Percentiles rank a stretch among this genome's conserved stretches.
Conservation (phyloP, 257 asterid species). For the Nicotiana benthamiana region DNA sequence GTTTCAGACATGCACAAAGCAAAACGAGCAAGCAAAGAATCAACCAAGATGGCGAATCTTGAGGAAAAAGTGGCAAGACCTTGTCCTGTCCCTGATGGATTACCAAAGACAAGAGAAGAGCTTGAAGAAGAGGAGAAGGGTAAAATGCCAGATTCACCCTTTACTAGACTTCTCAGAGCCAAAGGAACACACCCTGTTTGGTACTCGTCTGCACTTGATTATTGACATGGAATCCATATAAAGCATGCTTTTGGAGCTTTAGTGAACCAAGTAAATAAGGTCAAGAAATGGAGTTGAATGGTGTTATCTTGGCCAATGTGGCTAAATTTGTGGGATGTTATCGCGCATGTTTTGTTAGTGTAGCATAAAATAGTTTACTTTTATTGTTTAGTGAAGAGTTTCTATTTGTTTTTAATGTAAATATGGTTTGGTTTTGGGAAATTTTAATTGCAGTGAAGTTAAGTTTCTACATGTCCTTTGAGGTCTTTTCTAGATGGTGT, state of each 20-base stretch:
- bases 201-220: constrained; percentile 68
- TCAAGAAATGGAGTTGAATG: background rate
- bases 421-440: background rate
- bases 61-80: constrained; percentile 4
- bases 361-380: background rate
- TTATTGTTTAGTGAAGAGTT: background rate
- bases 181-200: constrained; percentile 63
- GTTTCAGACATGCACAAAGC: constrained; percentile 50
- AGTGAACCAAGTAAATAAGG: background rate
- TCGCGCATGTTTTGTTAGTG: background rate
- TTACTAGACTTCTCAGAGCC: constrained; percentile 75
- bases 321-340: background rate
- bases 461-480: background rate
- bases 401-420: background rate
- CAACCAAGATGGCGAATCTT: constrained; percentile 4
- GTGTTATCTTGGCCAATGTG: background rate
- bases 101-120: constrained; percentile 69
- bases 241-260: background rate
- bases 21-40: constrained; percentile 24
- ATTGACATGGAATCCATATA: constrained; percentile 19
- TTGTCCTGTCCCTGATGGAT: constrained; percentile 78
- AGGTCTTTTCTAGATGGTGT: background rate
- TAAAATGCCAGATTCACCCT: constrained; percentile 82
- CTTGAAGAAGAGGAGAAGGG: constrained; percentile 77
- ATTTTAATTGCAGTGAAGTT: background rate